phyloP scores from a whole-genome alignment of 2,329 filamentous ascomycete species.

The Bipolaris victoriae region DNA sequence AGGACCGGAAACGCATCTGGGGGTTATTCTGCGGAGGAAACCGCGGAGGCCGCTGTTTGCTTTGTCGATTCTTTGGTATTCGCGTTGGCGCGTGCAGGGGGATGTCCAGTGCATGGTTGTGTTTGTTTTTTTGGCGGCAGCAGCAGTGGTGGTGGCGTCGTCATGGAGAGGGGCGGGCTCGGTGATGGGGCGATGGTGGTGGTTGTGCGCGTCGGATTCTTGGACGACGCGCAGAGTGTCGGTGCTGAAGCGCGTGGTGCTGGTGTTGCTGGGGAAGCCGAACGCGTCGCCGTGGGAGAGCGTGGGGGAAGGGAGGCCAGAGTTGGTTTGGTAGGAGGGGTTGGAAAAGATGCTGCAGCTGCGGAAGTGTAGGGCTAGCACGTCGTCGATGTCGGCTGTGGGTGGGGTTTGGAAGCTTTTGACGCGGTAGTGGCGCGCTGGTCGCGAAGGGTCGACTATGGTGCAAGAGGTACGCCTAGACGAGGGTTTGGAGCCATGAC shows the following conservation, averaged over 20 bases:
- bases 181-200: neutral
- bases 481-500: slow-evolving; percentile 42
- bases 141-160: neutral
- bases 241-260: slow-evolving; percentile 24
- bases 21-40: slow-evolving; percentile 39
- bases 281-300: slow-evolving; percentile 27
- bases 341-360: slow-evolving; percentile 46
- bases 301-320: slow-evolving; percentile 29
- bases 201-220: slow-evolving; percentile 19
- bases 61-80: slow-evolving; percentile 48
- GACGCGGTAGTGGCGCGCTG: slow-evolving; percentile 45
- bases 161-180: slow-evolving; percentile 6
- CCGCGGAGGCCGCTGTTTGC: slow-evolving; percentile 48
- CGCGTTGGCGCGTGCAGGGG: slow-evolving; percentile 39
- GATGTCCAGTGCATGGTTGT: slow-evolving; percentile 50
- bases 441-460: slow-evolving; percentile 42
- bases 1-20: slow-evolving; percentile 42
- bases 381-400: slow-evolving; percentile 46
- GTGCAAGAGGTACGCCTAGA: slow-evolving; percentile 46
- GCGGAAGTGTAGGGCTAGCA: slow-evolving; percentile 49
- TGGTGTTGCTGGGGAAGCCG: slow-evolving; percentile 12
- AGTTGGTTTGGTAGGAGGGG: slow-evolving; percentile 35
- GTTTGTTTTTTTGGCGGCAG: slow-evolving; percentile 18
- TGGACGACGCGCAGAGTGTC: slow-evolving; percentile 23
- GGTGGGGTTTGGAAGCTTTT: slow-evolving; percentile 41